These are phyloP conservation scores for Termitomyces sp. DNA, from an alignment of 768 basidiomycete genomes.

Conservation along the genomic window DNA sequence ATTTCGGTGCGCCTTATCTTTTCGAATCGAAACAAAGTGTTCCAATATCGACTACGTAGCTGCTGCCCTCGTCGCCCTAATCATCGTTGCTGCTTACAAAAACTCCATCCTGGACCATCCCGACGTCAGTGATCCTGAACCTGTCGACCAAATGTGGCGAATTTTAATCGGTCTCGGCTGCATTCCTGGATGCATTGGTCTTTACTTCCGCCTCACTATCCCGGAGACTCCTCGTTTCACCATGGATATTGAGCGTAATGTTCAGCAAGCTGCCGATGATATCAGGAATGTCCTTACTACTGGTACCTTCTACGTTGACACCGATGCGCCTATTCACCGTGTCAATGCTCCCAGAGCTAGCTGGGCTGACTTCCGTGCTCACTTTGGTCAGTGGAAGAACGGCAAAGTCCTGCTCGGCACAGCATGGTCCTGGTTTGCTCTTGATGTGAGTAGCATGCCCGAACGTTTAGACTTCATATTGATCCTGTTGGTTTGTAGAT, in stretches of 20 bases:
- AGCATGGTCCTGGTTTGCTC: constrained; percentile 84
- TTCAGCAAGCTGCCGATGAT: constrained; percentile 68
- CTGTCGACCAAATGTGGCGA: constrained; percentile 81
- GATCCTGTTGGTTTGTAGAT: constrained; percentile 35
- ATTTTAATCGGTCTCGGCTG: constrained; percentile 85
- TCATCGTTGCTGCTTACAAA: constrained; percentile 69
- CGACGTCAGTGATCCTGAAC: constrained; percentile 28
- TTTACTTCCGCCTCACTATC: constrained; percentile 91
- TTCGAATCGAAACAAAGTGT: background rate
- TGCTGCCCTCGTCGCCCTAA: constrained; percentile 60
- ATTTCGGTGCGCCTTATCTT: constrained; percentile 47
- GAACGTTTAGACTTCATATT: background rate
- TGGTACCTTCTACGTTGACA: constrained; percentile 41
- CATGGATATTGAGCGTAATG: constrained; percentile 87
- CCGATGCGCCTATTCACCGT: constrained; percentile 53
- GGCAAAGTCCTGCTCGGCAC: constrained; percentile 74
- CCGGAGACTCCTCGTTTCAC: constrained; percentile 89
- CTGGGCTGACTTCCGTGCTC: constrained; percentile 55
- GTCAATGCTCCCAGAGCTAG: constrained; percentile 65
- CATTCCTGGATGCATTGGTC: constrained; percentile 72
- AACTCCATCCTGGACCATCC: constrained; percentile 36
- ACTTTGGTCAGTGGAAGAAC: constrained; percentile 76
- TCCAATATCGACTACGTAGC: constrained; percentile 24
- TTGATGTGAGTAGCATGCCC: constrained; percentile 50
- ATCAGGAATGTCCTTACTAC: constrained; percentile 61